phyloP scores from a whole-genome alignment of 192 early-diverging fungal genomes.

The Diversispora epigaea region DNA sequence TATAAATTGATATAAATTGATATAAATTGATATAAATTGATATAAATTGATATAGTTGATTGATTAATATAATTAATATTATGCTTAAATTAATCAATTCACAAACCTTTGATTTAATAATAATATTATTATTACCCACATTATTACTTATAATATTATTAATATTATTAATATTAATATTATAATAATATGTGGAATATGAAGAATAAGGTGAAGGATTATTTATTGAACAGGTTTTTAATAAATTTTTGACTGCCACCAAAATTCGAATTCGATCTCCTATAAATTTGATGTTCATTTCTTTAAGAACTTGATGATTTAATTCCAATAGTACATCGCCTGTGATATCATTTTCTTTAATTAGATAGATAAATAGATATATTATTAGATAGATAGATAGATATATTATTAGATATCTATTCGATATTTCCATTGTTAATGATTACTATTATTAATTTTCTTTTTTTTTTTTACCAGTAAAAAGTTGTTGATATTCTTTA shows the following conservation, averaged over 20 bases:
- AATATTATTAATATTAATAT: neutral
- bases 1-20: no score
- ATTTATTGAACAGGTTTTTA: slow-evolving; percentile 57
- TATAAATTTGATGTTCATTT: slow-evolving; percentile 76
- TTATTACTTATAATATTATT: no score
- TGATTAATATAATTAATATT: neutral
- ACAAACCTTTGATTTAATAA: no score
- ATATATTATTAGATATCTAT: no score
- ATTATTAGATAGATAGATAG: neutral
- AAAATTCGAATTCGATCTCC: slow-evolving; percentile 83
- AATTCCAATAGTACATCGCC: slow-evolving; percentile 84
- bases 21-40: no score
- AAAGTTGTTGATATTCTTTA: slow-evolving; percentile 48
- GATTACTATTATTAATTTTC: no score
- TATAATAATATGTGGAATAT: neutral
- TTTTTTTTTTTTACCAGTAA: slow-evolving; percentile 35
- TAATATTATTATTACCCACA: no score
- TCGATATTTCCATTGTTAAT: no score
- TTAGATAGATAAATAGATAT: neutral
- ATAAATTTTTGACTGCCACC: slow-evolving; percentile 70
- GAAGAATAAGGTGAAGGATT: slow-evolving; percentile 10
- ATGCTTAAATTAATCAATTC: neutral
- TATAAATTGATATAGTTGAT: neutral
- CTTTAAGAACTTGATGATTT: slow-evolving; percentile 76
- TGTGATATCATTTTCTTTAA: slow-evolving; percentile 70